Conservation (phyloP, 345 rosid genomes). For the Tarenaya hassleriana region DNA sequence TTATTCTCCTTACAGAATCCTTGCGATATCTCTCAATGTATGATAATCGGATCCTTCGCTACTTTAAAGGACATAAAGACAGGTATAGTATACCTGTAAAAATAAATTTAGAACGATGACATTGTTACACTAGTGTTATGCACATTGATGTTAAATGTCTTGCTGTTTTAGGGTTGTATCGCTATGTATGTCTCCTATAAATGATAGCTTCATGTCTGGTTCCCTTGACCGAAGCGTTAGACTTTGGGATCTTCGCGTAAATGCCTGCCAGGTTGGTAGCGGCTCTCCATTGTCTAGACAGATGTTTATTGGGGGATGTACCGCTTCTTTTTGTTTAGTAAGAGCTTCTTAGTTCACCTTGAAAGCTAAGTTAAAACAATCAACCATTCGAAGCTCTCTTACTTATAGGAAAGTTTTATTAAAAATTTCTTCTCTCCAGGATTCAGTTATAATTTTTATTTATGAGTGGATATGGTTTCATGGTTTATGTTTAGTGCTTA, state of each 20-base stretch:
- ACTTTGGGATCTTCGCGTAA: constrained; percentile 99
- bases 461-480: constrained; percentile 22
- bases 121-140: constrained; percentile 8
- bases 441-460: too few relatives aligned
- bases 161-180: constrained; percentile 69
- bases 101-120: constrained; percentile 9
- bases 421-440: too few relatives aligned
- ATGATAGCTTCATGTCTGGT: constrained; percentile 99
- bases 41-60: constrained; percentile 92
- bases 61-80: constrained; percentile 94
- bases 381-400: too few relatives aligned
- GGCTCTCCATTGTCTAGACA: constrained; percentile 3
- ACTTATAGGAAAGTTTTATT: too few relatives aligned
- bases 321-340: neutral
- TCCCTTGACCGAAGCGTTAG: constrained; percentile 88
- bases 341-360: neutral
- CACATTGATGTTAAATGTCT: neutral
- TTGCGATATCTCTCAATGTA: constrained; percentile 90
- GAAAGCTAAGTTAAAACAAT: neutral
- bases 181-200: constrained; percentile 93
- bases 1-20: constrained; percentile 48
- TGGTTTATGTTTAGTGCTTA: constrained; percentile 62
- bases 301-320: neutral
- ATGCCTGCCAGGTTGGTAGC: constrained; percentile 91
- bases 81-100: constrained; percentile 37